Evolutionary conservation across 1,284 basidiomycete species (phyloP), one percentile per base, ranked within the genome.

Genomic region (Cutaneotrichosporon cavernicola): DNA sequence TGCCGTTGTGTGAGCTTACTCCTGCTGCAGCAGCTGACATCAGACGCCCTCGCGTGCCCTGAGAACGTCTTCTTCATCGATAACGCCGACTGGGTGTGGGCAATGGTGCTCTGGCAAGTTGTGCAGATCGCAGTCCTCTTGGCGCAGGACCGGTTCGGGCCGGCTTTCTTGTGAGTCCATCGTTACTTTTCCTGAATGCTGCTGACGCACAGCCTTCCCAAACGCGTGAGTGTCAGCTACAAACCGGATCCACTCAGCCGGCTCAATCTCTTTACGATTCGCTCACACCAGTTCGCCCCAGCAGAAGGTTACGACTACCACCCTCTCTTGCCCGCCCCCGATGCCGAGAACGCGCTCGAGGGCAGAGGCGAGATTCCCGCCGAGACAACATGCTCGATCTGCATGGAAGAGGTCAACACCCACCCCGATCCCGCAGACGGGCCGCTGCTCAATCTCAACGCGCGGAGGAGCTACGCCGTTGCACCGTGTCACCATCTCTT

Each of bases 401-500:
- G 92, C 76, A 92, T 94, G 90, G 92, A 95, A 65, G 85, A 87
- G 9, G 93, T 94, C 65, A 74, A 86, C 49, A 80, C 87, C n/a
- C 85, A 87, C 58, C 77, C 69, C 59, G 66, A 73, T 58, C 56
- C 59, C 8, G 56, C 43, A 9, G 46, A 50, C 5, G 64, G 82
- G 72, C 68, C 69, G 61, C 75, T 81, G 67, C 62, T 74, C 46
- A 75, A 77, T 21, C 66, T 74, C n/a, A 74, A 77, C 51, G 80
- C 84, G 64, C 84, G 87, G 69, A 87, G 88, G 75, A 85, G 81
- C 63, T 94, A 94, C 72, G 91, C 91, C 73, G 81, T 94, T 63
- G 91, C 92, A 6, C 92, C 92, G 4, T 95, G 92, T 79, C 87
- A 90, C 73, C 92, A 95, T 83, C 77, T 94, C 67, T 94, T 95